Evolutionary conservation across 148 eudicot species (phyloP).

Genomic region (Persicaria tinctoria): DNA sequence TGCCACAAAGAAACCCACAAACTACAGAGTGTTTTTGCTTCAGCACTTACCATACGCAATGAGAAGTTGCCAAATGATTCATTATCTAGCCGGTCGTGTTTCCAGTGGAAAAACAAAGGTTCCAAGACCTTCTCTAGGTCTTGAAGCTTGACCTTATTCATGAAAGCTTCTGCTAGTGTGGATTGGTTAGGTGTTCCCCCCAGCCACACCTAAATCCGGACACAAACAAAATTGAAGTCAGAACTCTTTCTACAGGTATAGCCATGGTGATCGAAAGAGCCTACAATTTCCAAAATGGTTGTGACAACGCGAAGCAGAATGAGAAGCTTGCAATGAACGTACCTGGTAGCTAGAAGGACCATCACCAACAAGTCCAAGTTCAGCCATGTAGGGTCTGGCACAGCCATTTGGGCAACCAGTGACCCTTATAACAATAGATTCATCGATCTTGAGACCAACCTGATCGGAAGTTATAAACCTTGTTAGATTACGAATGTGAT

Average conservation of each 20-base stretch:
- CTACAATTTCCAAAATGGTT: neutral
- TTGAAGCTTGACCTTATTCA: constrained; percentile 87
- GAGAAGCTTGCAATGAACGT: neutral
- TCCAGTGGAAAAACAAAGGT: constrained; percentile 88
- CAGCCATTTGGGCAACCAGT: constrained; percentile 99
- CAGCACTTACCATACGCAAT: constrained; percentile 59
- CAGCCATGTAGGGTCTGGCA: constrained; percentile 99
- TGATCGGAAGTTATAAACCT: constrained; percentile 17
- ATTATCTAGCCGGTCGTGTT: constrained; percentile 35
- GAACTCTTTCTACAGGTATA: neutral
- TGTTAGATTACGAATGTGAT: constrained; percentile 4
- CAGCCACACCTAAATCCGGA: constrained; percentile 71
- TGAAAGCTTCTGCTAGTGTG: constrained; percentile 54
- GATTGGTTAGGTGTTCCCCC: constrained; percentile 96
- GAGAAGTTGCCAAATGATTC: constrained; percentile 93
- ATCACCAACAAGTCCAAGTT: constrained; percentile 97
- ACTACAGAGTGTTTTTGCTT: neutral
- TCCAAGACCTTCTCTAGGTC: constrained; percentile 92
- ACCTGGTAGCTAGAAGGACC: constrained; percentile 99
- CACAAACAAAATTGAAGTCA: neutral
- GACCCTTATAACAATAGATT: constrained; percentile 70
- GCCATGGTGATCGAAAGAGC: neutral
- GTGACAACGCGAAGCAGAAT: neutral
- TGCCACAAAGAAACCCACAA: neutral
- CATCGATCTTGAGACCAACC: constrained; percentile 85